These are phyloP conservation scores for Acacia melanoxylon DNA, from an alignment of 306 rosid genomes.

Conservation along the genomic window DNA sequence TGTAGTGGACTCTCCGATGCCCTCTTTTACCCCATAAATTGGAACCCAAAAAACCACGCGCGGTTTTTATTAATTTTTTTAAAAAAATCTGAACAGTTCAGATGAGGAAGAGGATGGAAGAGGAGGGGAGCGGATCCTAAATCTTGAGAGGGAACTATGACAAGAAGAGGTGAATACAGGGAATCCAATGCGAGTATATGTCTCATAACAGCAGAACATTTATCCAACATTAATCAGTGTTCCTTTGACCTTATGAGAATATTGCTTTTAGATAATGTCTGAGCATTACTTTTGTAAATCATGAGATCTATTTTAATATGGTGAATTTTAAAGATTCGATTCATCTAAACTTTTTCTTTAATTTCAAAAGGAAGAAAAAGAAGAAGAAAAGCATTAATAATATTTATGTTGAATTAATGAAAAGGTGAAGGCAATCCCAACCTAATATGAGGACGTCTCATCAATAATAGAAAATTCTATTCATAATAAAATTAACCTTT, in stretches of 20 bases:
- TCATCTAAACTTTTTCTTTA: background rate
- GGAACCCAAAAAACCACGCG: too few relatives aligned
- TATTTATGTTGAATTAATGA: background rate
- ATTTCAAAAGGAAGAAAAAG: background rate
- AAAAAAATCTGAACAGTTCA: too few relatives aligned
- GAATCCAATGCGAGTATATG: too few relatives aligned
- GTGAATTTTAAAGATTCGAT: background rate
- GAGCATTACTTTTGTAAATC: background rate
- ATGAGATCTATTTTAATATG: background rate
- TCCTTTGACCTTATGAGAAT: background rate
- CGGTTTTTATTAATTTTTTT: too few relatives aligned
- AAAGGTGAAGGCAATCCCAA: background rate
- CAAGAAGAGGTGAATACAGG: background rate
- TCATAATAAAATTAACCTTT: background rate
- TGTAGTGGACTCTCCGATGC: too few relatives aligned
- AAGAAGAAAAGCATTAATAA: background rate
- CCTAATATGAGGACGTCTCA: background rate
- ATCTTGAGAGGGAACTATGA: too few relatives aligned
- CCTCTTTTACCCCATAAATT: too few relatives aligned
- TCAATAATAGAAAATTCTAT: background rate
- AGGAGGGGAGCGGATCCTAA: too few relatives aligned
- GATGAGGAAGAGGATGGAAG: too few relatives aligned
- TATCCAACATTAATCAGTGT: background rate
- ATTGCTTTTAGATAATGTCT: background rate
- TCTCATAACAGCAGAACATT: background rate